Evolutionary conservation across 352 stramenopile species (phyloP), one percentile per base, ranked within the genome.

Genomic region (Phytophthora litchii): DNA sequence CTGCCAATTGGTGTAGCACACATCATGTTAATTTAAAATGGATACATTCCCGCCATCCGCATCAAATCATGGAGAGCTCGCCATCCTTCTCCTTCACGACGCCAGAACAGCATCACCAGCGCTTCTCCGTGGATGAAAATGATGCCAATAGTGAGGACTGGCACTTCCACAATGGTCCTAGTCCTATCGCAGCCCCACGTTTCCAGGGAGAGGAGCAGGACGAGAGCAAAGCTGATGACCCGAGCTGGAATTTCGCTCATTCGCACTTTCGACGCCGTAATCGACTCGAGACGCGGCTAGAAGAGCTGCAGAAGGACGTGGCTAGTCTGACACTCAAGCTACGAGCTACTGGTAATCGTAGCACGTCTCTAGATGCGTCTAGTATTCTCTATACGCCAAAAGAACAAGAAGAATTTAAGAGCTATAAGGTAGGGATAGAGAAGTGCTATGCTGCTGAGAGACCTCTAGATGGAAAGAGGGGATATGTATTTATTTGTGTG

Each of bases 221-320:
- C 19, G 54, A 67, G 43, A 60, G 29, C 25, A 60, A 64, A 51
- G 36, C 19, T 19, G 17, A 51, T 7, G 54, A 48, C 27, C 36
- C 51, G 35, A n/a, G 25, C 20, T 34, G 27, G 8, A 56, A 66
- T 36, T 80, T 74, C 21, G 72, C 72, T 17, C 68, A 70, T 25
- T 72, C 70, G 41, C 70, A 81, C 40, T 80, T 77, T 54, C 68
- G 54, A 35, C 72, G 76, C 8, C 71, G 78, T 10, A 91, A 93
- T 44, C 64, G 77, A 0, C 61, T 91, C 11, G 81, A 93, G 46
- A 73, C 76, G 57, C 72, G 81, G 4, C 69, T 91, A 4, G 78
- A 85, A 45, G 84, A 93, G 54, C 66, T 93, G 35, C 78, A 91
- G 66, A 76, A 83, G 27, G 84, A 93, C 49, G 81, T 91, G 16